Base-by-base conservation (phyloP, 331 rosid species). In the Ulmus americana region DNA sequence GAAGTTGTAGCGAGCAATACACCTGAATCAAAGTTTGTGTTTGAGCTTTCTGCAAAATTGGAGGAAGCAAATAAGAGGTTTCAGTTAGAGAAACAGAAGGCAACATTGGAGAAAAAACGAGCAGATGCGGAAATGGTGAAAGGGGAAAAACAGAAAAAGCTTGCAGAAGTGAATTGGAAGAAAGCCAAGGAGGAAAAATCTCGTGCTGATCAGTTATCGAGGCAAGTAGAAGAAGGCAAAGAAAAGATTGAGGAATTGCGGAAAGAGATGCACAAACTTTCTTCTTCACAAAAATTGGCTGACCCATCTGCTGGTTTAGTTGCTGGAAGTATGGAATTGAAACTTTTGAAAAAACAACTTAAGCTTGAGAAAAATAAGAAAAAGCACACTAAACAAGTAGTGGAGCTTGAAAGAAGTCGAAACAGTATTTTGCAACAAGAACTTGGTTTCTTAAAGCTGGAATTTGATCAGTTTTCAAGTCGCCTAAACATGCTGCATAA, bases 291-390 rank as follows among this genome's bases (percentile, higher is more conserved):
- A 73, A 82, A 88, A 61, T 68, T 79, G 7, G 49, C 44, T 11
- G 80, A 81, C 70, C 70, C 64, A 52, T 70, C 81, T 53, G 74
- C 70, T 13, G 72, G 61, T 45, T 65, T 80, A 59, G 66, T 61
- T 10, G 80, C 73, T 75, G 83, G 71, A 48, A 65, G 51, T 70
- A 70, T 57, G 54, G 61, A 80, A 54, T 54, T 74, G 79, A 81
- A 86, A 76, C 80, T 76, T 74, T 70, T 88, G 83, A 84, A 86
- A 73, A 84, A 69, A 63, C 62, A 79, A 46, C 77, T 85, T 10
- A 83, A 76, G 81, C 65, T 88, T 57, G 90, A 86, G 83, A 88
- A 86, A 75, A 68, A 70, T 75, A 80, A 74, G 58, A 69, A 65
- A 51, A 83, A 88, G 57, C 79, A 73, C 59, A 80, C 88, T 42